phyloP scores from a whole-genome alignment of 441 rosid species.

The Adansonia rubrostipa region DNA sequence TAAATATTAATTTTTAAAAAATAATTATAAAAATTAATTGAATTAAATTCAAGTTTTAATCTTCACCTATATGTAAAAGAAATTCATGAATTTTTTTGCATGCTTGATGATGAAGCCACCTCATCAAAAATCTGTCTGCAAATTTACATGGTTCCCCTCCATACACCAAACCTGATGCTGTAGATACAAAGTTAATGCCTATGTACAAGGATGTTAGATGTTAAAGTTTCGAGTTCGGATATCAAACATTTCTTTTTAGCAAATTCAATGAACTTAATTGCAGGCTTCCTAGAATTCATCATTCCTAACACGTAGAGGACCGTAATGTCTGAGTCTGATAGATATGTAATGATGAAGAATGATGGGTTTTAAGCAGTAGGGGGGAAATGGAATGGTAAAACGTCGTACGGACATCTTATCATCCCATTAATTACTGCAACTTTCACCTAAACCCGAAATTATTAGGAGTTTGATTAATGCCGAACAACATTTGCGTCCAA shows the following conservation, averaged over 20 bases:
- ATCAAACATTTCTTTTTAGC: not conserved
- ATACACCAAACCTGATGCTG: not conserved
- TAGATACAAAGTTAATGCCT: not conserved
- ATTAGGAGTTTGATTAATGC: conserved; percentile 21
- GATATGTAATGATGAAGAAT: not conserved
- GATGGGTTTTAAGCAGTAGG: not conserved
- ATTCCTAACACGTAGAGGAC: not conserved
- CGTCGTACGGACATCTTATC: not conserved
- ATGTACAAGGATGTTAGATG: not conserved
- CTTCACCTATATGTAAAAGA: no score
- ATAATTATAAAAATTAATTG: no score
- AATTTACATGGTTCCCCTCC: not conserved
- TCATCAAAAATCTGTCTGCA: not conserved
- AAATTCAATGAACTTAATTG: conserved; percentile 18
- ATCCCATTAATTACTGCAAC: not conserved
- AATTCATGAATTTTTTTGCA: not conserved
- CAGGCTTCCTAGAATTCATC: not conserved
- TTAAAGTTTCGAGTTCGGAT: not conserved
- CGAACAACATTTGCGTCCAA: not conserved
- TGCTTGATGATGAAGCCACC: conserved; percentile 3
- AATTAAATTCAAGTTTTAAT: no score
- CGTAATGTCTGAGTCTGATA: no score
- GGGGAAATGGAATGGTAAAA: not conserved
- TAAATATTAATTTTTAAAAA: no score
- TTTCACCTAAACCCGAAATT: not conserved